Base-by-base conservation (phyloP, 768 basidiomycete species). In the Multifurca ochricompacta region DNA sequence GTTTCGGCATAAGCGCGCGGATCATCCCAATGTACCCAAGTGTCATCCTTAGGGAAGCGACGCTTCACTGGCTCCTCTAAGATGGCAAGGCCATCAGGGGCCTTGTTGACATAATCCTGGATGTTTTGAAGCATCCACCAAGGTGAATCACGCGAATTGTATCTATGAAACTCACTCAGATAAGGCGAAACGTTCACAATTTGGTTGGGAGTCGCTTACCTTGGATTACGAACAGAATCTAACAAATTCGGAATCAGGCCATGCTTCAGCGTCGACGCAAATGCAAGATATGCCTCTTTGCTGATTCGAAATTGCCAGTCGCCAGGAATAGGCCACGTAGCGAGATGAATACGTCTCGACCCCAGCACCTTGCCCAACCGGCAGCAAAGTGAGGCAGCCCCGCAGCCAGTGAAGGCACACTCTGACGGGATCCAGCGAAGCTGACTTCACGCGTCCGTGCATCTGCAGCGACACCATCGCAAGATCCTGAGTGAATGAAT, bases 41-140 rank as follows among this genome's bases (percentile, higher is more conserved):
- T 86, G 61, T 96, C 95, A 64, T 97, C 91, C 65, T 78, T 76
- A 1, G 95, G 96, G 75, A 99, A 99, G 25, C 96, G 83, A n/a
- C 96, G 83, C 67, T 83, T 88, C 53, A 98, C 83, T 3, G 74
- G 71, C 63, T 95, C 92, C 1, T 81, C 75, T 28, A 98, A 79
- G 53, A 98, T 77, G 0, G 82, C 72, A 27, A 86, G 64, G 1
- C 96, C 96, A 58, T 91, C 85, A 0, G 96, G 94, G 1, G 87
- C 91, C 67, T 77, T 83, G 42, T 71, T 71, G 19, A 81, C 84
- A 67, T 97, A 98, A 67, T 98, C 93, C 64, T 98, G 96, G 51
- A 99, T 96, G 65, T 88, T 96, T 67, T 99, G 95, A 54, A 97
- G 68, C 89, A 98, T 95, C 91, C 93, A 98, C 95, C 94, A 98